Evolutionary conservation across 306 rosid genomes (phyloP).

Genomic region (Fragaria vesca): DNA sequence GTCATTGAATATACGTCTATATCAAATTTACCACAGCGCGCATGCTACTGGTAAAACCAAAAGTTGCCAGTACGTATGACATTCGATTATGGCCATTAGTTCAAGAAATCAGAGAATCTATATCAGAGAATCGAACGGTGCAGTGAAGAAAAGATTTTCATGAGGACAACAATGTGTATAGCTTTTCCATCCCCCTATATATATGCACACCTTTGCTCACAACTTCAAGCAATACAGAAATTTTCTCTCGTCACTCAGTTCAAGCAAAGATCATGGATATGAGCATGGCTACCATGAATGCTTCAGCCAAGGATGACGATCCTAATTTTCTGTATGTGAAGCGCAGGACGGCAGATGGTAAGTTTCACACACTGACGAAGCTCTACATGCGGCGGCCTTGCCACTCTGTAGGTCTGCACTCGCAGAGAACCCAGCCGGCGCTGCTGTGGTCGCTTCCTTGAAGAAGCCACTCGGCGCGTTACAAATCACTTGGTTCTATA

Average conservation of each 20-base stretch:
- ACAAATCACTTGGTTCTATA: not conserved
- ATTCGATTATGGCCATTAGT: not conserved
- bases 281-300: not conserved
- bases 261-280: not conserved
- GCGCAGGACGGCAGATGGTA: not conserved
- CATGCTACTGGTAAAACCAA: too few species aligned
- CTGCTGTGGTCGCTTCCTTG: not conserved
- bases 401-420: not conserved
- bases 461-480: slow-evolving; percentile 2
- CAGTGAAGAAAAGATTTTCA: not conserved
- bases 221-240: not conserved
- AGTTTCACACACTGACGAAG: not conserved
- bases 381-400: not conserved
- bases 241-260: not conserved
- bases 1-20: too few species aligned
- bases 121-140: not conserved
- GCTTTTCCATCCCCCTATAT: not conserved
- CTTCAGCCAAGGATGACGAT: not conserved
- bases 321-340: not conserved
- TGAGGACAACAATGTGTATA: not conserved
- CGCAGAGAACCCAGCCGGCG: not conserved
- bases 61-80: too few species aligned
- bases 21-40: too few species aligned
- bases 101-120: not conserved
- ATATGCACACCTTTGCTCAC: not conserved